Evolutionary conservation across 176 grass and related monocot species (phyloP), one percentile per base, ranked within the genome.

Genomic region (Phragmites australis): DNA sequence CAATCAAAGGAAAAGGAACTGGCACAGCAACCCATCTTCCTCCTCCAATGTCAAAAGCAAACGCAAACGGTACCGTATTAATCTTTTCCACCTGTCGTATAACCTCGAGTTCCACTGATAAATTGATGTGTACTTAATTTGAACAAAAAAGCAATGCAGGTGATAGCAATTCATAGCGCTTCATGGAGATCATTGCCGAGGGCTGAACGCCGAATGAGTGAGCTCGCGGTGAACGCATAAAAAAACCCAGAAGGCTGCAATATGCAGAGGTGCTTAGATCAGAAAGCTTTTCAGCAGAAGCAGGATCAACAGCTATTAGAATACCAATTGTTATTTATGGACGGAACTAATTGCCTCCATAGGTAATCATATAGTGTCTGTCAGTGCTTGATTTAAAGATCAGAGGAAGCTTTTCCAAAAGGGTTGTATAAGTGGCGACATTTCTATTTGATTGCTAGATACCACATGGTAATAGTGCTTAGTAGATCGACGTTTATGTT

Each of bases 1-100:
- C 80, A 91, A 91, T 82, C 90, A 92, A 85, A 80, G 90, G 69
- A 92, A 92, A 86, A 80, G 87, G 75, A 92, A 92, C 82, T 92
- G 90, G 90, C 90, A 92, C 63, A 92, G 83, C 59, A 89, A 92
- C 17, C 87, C 90, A 32, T 92, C 90, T 17, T 89, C 90, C 15
- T 92, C 90, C 66, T 47, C 90, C 39, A 61, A 56, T 23, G 74
- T 89, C 21, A 92, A 92, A 86, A 92, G 74, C 68, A 92, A 92
- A 84, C 90, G 87, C 52, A 92, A 89, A 74, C 89, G 90, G 90
- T 92, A 89, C 60, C 39, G 46, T 59, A 41, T 70, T 63, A 77
- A 68, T 67, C 31, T 71, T 72, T 27, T 13, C 8, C 25, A 47
- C 21, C 46, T 54, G 10, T 82, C 18, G 15, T 22, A 43, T 54